phyloP scores from a whole-genome alignment of 2,329 filamentous ascomycete genomes.

The Paecilomyces niveus region DNA sequence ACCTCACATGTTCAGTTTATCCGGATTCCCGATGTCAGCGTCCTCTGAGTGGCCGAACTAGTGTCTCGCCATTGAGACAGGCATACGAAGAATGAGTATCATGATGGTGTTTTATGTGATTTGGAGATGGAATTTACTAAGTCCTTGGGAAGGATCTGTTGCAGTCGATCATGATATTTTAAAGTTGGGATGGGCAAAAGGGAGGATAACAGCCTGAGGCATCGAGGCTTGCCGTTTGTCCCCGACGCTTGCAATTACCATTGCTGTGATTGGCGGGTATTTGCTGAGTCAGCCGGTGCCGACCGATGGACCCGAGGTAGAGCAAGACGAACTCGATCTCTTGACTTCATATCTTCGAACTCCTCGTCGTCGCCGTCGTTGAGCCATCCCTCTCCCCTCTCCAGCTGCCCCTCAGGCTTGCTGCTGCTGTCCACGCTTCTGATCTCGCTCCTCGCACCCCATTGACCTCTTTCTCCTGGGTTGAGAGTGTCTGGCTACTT shows the following conservation, averaged over 20 bases:
- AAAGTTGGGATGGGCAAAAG: neutral
- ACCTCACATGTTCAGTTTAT: neutral
- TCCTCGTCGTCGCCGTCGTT: slow-evolving; percentile 11
- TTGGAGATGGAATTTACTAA: no score
- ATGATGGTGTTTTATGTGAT: no score
- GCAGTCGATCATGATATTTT: no score
- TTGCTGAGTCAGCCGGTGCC: slow-evolving; percentile 25
- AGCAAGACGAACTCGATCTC: slow-evolving; percentile 14
- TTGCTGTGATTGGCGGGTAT: slow-evolving; percentile 20
- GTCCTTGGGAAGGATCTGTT: no score
- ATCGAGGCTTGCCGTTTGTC: slow-evolving; percentile 22
- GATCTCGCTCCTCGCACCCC: slow-evolving; percentile 1
- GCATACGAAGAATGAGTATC: neutral
- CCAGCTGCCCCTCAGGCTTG: neutral
- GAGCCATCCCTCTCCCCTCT: slow-evolving; percentile 1
- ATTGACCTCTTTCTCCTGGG: slow-evolving; percentile 1
- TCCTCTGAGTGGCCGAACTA: neutral
- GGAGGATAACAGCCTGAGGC: neutral
- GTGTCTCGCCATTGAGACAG: neutral
- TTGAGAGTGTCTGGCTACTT: slow-evolving; percentile 4
- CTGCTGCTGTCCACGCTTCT: slow-evolving; percentile 7
- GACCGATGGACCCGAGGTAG: slow-evolving; percentile 32
- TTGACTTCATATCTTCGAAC: slow-evolving; percentile 8
- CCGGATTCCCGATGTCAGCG: neutral
- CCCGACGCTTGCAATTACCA: slow-evolving; percentile 33